Conservation (phyloP, 176 grass and related monocot genomes). For the Musa acuminata region DNA sequence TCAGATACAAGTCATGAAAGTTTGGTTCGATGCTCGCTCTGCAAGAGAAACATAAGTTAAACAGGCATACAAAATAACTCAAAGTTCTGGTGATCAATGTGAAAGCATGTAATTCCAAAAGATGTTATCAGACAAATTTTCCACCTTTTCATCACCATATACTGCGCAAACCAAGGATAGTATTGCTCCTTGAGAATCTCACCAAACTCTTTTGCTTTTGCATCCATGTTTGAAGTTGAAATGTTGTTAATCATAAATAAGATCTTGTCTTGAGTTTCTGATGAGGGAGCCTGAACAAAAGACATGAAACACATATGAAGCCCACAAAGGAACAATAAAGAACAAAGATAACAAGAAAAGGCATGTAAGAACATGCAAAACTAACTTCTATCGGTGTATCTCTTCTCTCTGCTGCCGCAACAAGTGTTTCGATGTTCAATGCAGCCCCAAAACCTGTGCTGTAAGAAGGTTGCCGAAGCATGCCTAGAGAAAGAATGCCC, state of each 20-base stretch:
- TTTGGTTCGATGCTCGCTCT: constrained; percentile 98
- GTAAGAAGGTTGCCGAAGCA: constrained; percentile 65
- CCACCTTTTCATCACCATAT: constrained; percentile 99
- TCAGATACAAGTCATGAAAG: constrained; percentile 96
- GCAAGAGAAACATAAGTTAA: constrained; percentile 19
- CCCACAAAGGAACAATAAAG: neutral
- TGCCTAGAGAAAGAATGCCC: constrained; percentile 34
- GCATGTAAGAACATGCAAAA: constrained; percentile 18
- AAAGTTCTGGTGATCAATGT: constrained; percentile 4
- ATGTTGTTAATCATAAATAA: constrained; percentile 98
- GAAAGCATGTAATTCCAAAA: constrained; percentile 15
- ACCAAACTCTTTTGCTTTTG: constrained; percentile 83
- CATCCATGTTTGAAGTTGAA: constrained; percentile 76
- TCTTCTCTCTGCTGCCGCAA: constrained; percentile 89
- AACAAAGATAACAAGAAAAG: constrained; percentile 1
- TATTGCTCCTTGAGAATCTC: constrained; percentile 71
- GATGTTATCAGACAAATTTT: neutral
- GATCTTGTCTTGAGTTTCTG: constrained; percentile 94
- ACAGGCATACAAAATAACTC: constrained; percentile 3
- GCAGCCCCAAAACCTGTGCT: constrained; percentile 73
- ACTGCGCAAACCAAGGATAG: constrained; percentile 89
- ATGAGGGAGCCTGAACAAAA: constrained; percentile 53
- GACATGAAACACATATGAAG: constrained; percentile 18
- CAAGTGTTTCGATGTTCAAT: constrained; percentile 96
- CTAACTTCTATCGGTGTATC: constrained; percentile 78